Evolutionary conservation across 371 early-diverging fungal species (phyloP), one percentile per base, ranked within the genome.

Genomic region (Lichtheimia corymbifera): DNA sequence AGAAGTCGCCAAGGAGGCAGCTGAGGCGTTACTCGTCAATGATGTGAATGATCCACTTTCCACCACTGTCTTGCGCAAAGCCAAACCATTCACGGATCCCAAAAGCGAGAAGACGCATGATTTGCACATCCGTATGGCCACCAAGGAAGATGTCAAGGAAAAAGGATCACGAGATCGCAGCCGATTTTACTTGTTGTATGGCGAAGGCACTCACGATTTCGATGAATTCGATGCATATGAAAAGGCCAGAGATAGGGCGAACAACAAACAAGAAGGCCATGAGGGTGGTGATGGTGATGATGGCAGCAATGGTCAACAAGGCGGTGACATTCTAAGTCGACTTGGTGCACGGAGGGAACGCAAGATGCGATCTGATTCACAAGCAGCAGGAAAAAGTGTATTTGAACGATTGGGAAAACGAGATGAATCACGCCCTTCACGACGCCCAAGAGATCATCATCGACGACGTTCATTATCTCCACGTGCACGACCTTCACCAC

Each of bases 141-240:
- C 83, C 2, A 74, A 74, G 25, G 65, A 63, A 47, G 86, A 86
- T 53, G 63, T 75, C 5, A 86, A 86, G 58, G 71, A 73, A 54
- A 61, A 66, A 28, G 82, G 83, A 1, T 68, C 86, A 5, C 72
- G 81, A 12, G 69, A 74, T 18, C 65, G 71, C 20, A 86, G 86
- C 64, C 68, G 71, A 1, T 86, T 83, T 59, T 86, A 86, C 61
- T 55, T 75, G 2, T 53, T 82, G 12, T 77, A 83, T 64, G 84
- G 86, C 4, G 65, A 67, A 1, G 76, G 74, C 2, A 59, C 15
- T 27, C 53, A 28, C 12, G 28, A 28, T 14, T 18, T 25, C 12
- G 22, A 28, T 27, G 28, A 52, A 15, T 28, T 15, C 6, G 25
- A 22, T 35, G 35, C 35, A 9, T 35, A 35, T 35, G 35, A 35